A percentile compares a stretch with the other conserved stretches of the same genome.
These are phyloP conservation scores for Solanum tarapatanum DNA, from an alignment of 257 asterid genomes.

Conservation along the genomic window DNA sequence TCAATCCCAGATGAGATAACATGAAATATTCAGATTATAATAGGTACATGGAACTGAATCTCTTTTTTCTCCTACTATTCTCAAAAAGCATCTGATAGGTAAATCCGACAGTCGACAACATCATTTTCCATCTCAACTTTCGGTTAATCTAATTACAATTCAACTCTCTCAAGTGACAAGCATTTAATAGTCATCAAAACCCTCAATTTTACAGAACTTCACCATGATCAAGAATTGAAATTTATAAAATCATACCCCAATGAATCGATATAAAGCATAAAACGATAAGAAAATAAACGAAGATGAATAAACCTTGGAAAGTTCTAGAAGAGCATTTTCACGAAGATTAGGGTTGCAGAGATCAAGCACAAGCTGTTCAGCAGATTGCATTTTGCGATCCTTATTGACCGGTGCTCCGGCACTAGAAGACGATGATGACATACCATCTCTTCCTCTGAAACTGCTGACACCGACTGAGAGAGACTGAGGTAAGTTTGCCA, in stretches of 20 bases:
- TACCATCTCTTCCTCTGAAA: not conserved
- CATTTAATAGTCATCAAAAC: not conserved
- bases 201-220: not conserved
- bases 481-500: constrained; percentile 35
- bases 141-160: not conserved
- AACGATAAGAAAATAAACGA: not conserved
- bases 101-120: not conserved
- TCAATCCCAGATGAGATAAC: not conserved
- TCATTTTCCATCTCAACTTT: not conserved
- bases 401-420: constrained; percentile 17
- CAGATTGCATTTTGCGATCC: constrained; percentile 62
- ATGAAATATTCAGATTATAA: not conserved
- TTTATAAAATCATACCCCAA: not conserved
- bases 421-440: constrained; percentile 1
- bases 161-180: not conserved
- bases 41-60: not conserved
- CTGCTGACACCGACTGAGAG: constrained; percentile 25
- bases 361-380: constrained; percentile 17
- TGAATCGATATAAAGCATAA: not conserved
- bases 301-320: constrained; percentile 5
- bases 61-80: not conserved
- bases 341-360: constrained; percentile 7
- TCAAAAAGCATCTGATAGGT: not conserved
- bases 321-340: constrained; percentile 17
- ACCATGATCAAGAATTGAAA: not conserved